phyloP scores from a whole-genome alignment of 2,329 filamentous ascomycete genomes.

The Sporothrix inflata region DNA sequence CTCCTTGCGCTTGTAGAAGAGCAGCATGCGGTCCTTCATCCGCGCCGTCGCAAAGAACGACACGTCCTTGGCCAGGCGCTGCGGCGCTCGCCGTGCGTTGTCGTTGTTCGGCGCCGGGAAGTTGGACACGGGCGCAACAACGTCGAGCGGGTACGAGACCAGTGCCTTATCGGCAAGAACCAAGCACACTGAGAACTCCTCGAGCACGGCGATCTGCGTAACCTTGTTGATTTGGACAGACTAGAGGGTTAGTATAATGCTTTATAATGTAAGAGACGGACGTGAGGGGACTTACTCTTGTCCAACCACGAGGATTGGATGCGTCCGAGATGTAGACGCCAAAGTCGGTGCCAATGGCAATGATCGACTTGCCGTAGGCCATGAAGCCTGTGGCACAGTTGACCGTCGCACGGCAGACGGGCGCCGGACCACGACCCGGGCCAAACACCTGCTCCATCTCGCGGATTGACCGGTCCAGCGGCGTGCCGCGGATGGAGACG shows the following conservation, averaged over 20 bases:
- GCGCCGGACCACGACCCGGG: constrained; percentile 67
- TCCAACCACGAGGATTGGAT: constrained; percentile 88
- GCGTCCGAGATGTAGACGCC: constrained; percentile 90
- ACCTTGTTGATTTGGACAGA: constrained; percentile 76
- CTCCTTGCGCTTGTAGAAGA: constrained; percentile 97
- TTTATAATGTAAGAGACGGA: neutral
- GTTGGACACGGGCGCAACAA: constrained; percentile 68
- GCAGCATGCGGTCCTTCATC: constrained; percentile 93
- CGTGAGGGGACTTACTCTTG: constrained; percentile 63
- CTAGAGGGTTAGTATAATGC: constrained; percentile 47
- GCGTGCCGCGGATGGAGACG: constrained; percentile 85
- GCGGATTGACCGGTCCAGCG: constrained; percentile 84
- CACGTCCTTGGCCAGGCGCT: constrained; percentile 89
- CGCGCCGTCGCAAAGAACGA: constrained; percentile 94
- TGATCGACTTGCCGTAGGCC: constrained; percentile 80
- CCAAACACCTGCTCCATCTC: constrained; percentile 84
- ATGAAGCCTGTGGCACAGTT: constrained; percentile 93
- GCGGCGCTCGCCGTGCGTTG: constrained; percentile 80
- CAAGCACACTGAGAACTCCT: constrained; percentile 92
- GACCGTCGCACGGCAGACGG: constrained; percentile 82
- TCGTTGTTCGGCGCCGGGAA: constrained; percentile 67
- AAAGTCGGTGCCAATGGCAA: constrained; percentile 93
- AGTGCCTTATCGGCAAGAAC: constrained; percentile 89
- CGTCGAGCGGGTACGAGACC: constrained; percentile 91
- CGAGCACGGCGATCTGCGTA: constrained; percentile 90